phyloP scores from a whole-genome alignment of 2,329 filamentous ascomycete genomes.

The Fusarium protoensiforme region DNA sequence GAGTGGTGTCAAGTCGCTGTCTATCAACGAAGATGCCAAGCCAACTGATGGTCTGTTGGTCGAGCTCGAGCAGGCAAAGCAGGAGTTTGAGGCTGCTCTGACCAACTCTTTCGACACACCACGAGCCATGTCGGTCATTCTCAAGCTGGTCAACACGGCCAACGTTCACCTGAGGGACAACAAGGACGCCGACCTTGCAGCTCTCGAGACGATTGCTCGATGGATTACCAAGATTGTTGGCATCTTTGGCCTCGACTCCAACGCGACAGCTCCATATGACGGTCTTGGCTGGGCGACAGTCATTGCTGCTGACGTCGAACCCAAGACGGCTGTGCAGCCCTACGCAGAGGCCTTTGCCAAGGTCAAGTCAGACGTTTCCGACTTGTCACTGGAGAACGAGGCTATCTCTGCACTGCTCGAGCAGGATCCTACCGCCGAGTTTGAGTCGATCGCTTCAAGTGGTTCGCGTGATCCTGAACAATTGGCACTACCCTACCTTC shows the following conservation, averaged over 20 bases:
- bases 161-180: conserved; percentile 69
- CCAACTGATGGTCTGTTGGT: conserved; percentile 48
- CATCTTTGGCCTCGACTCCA: conserved; percentile 82
- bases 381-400: conserved; percentile 61
- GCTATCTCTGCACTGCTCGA: conserved; percentile 56
- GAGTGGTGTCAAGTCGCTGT: conserved; percentile 51
- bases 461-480: conserved; percentile 64
- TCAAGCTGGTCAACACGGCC: conserved; percentile 80
- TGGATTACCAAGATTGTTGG: conserved; percentile 88
- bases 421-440: conserved; percentile 58
- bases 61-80: conserved; percentile 64
- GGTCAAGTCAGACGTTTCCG: conserved; percentile 58
- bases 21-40: conserved; percentile 48
- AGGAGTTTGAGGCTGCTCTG: conserved; percentile 69
- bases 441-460: conserved; percentile 55
- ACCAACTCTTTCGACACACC: conserved; percentile 91
- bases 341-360: conserved; percentile 58
- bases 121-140: conserved; percentile 80
- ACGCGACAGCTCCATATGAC: conserved; percentile 64
- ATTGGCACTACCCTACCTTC: conserved; percentile 66
- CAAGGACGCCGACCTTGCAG: conserved; percentile 58
- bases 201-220: conserved; percentile 69
- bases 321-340: conserved; percentile 58
- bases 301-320: conserved; percentile 54
- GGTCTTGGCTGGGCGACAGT: conserved; percentile 66